Evolutionary conservation across 345 rosid genomes (phyloP).

Genomic region (Gynandropsis gynandra): DNA sequence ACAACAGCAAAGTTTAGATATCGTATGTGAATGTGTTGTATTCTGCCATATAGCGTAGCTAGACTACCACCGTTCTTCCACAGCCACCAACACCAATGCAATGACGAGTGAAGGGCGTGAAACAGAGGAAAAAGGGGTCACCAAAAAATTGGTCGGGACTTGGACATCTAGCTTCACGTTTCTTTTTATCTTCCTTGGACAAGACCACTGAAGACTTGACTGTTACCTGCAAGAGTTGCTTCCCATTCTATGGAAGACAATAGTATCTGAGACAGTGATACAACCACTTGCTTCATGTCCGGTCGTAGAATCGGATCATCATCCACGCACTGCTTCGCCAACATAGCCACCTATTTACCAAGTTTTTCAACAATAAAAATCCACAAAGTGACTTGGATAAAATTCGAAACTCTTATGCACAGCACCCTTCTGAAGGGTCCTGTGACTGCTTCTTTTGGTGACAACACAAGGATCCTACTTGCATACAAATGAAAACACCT

Average conservation of each 20-base stretch:
- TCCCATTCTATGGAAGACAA: slow-evolving; percentile 95
- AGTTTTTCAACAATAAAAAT: neutral
- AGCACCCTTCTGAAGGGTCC: too few relatives aligned
- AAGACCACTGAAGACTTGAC: slow-evolving; percentile 95
- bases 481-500: slow-evolving; percentile 2
- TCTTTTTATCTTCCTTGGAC: slow-evolving; percentile 90
- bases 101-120: too few relatives aligned
- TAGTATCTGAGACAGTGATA: slow-evolving; percentile 78
- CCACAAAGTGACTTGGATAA: too few relatives aligned
- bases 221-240: slow-evolving; percentile 95
- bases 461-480: too few relatives aligned
- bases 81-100: too few relatives aligned
- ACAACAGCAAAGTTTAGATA: too few relatives aligned
- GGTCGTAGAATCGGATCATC: slow-evolving; percentile 89
- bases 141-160: neutral
- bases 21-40: too few relatives aligned
- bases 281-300: slow-evolving; percentile 94
- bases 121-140: too few relatives aligned
- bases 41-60: too few relatives aligned
- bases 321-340: slow-evolving; percentile 89
- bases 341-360: slow-evolving; percentile 59
- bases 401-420: too few relatives aligned
- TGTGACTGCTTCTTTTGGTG: too few relatives aligned
- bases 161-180: neutral
- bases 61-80: too few relatives aligned